Base-by-base conservation (phyloP, 495 filamentous ascomycete species). In the Amniculicola lignicola region DNA sequence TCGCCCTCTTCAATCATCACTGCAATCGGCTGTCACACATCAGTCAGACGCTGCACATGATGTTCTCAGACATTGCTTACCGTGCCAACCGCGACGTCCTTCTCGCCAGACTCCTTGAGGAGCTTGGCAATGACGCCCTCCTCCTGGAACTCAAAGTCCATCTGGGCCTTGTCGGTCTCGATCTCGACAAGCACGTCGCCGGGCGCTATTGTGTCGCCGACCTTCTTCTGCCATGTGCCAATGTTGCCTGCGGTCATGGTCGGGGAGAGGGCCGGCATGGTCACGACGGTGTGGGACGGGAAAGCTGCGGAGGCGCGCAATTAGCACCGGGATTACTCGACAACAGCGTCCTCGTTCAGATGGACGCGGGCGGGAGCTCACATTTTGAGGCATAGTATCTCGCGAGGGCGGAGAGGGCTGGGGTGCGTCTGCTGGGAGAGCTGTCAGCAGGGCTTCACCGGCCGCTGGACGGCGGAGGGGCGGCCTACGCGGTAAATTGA, bases 71-170 rank as follows among this genome's bases (percentile, higher is more conserved):
- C n/a, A n/a, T 19, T 27, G 49, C 42, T 72, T 82, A 98, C 93
- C 70, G 89, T 89, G 70, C 93, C 93, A 65, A 99, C 92, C 31
- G 93, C 71, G 59, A 99, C 79, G 69, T 97, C 94, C 77, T 97
- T 97, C 73, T 87, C 90, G 39, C 94, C 94, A 27, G 84, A 84
- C 2, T 95, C 88, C 76, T 90, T 95, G 71, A 99, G 73, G 55
- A 97, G 81, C 81, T 96, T 97, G 54, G 94, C 94, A 51, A 99
- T 75, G 28, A 95, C 79, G 76, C 94, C 93, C 69, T 99, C 93
- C 61, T 99, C 93, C 73, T 99, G 94, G 73, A 94, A 99, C 73
- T 99, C 94, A 66, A 99, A 99, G 78, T 99, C 94, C 94, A 99
- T 99, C 74, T 99, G 94, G 36, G 94, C 94, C 79, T 99, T 99